Percentiles rank a stretch among this genome's conserved stretches.
phyloP scores from a whole-genome alignment of 2,329 filamentous ascomycete species.

The Trichoderma aggressivum region DNA sequence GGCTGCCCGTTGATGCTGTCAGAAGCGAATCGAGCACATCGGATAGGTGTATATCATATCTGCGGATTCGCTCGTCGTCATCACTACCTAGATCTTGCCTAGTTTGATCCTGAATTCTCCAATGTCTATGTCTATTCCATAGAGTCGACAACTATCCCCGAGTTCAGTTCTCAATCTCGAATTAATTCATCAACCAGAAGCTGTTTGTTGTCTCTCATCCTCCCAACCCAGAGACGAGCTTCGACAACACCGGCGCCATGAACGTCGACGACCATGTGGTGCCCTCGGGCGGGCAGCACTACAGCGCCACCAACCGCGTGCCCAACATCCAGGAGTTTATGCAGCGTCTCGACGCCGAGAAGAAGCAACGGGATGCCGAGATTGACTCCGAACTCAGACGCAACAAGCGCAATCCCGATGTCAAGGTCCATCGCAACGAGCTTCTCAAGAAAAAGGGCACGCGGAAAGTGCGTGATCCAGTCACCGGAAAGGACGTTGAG shows the following conservation, averaged over 20 bases:
- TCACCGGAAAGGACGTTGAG: constrained; percentile 78
- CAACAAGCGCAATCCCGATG: constrained; percentile 36
- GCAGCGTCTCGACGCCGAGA: constrained; percentile 72
- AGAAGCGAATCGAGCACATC: neutral
- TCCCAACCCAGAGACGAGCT: neutral
- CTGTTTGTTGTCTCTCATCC: neutral
- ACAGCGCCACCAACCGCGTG: constrained; percentile 78
- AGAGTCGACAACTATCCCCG: neutral
- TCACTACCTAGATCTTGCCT: neutral
- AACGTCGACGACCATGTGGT: constrained; percentile 39
- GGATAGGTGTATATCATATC: neutral
- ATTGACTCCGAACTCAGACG: constrained; percentile 58
- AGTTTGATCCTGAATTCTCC: neutral
- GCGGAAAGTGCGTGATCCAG: constrained; percentile 79
- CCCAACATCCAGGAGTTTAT: constrained; percentile 86
- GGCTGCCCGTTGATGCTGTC: neutral
- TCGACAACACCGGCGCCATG: constrained; percentile 29
- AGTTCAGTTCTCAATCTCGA: neutral
- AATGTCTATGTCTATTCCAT: too few species aligned
- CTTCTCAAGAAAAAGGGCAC: constrained; percentile 46
- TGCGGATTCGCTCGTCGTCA: neutral
- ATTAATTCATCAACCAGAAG: neutral
- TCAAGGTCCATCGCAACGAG: constrained; percentile 43
- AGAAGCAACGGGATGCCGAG: constrained; percentile 67
- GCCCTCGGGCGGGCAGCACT: constrained; percentile 59